A percentile compares a stretch with the other conserved stretches of the same genome.
Evolutionary conservation across 192 early-diverging fungal species (phyloP).

Genomic region (Dimargaris cristalligena): DNA sequence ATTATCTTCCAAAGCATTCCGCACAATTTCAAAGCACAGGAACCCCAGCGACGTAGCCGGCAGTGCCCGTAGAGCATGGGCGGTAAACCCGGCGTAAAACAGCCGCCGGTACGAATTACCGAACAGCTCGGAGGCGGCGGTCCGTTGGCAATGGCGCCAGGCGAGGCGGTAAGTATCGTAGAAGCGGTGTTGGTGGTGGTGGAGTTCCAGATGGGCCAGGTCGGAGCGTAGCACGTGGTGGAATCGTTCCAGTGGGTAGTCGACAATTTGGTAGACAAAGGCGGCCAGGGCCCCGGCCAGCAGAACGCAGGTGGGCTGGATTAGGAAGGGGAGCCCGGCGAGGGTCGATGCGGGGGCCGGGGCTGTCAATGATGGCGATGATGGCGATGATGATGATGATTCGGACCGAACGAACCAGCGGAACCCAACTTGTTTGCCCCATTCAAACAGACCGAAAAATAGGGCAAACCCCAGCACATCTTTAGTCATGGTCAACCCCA

Average conservation of each 20-base stretch:
- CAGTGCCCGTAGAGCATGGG: slow-evolving; percentile 27
- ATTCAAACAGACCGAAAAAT: slow-evolving; percentile 66
- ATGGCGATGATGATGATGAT: slow-evolving; percentile 9
- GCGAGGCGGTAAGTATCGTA: slow-evolving; percentile 31
- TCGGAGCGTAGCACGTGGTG: slow-evolving; percentile 46
- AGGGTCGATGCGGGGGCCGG: neutral
- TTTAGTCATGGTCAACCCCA: slow-evolving; percentile 30
- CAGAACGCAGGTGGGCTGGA: slow-evolving; percentile 36
- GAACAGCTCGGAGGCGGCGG: slow-evolving; percentile 15
- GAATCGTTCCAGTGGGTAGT: slow-evolving; percentile 52
- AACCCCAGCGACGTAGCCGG: slow-evolving; percentile 46
- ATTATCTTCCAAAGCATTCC: neutral
- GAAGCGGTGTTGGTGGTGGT: slow-evolving; percentile 14
- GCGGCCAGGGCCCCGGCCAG: slow-evolving; percentile 40
- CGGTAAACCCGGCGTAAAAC: slow-evolving; percentile 32
- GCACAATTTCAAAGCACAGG: slow-evolving; percentile 41
- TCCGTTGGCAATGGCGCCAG: slow-evolving; percentile 32
- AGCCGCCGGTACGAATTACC: slow-evolving; percentile 29
- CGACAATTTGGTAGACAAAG: slow-evolving; percentile 52
- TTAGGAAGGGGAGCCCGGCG: slow-evolving; percentile 11
- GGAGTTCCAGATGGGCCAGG: slow-evolving; percentile 33
- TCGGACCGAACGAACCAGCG: slow-evolving; percentile 20
- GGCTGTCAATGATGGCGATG: neutral
- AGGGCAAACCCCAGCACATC: slow-evolving; percentile 52
- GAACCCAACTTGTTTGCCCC: slow-evolving; percentile 39